Percentiles rank a stretch among this genome's conserved stretches.
These are phyloP conservation scores for Aspergillus texensis DNA, from an alignment of 2,329 filamentous ascomycete species.

Conservation along the genomic window DNA sequence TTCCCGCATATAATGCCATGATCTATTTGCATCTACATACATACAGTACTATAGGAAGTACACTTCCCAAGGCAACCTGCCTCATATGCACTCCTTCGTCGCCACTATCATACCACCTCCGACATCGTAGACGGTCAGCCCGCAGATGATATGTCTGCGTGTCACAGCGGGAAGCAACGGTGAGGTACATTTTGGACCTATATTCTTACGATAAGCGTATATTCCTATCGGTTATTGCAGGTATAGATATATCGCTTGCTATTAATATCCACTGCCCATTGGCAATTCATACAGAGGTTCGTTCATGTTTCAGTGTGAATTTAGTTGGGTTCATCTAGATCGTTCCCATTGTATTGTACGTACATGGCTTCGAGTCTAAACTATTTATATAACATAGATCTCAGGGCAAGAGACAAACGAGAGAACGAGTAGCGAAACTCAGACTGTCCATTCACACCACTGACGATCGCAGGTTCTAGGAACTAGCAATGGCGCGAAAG, in stretches of 20 bases:
- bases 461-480: not conserved
- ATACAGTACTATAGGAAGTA: not conserved
- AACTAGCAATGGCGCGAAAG: not conserved
- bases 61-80: slow-evolving; percentile 1
- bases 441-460: not conserved
- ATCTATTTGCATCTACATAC: not conserved
- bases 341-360: not conserved
- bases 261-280: not conserved
- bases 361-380: not conserved
- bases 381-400: not conserved
- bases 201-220: not conserved
- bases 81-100: not conserved
- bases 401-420: not conserved
- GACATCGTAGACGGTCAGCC: not conserved
- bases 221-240: not conserved
- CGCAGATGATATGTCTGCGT: slow-evolving; percentile 9
- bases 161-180: slow-evolving; percentile 7
- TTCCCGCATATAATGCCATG: not conserved
- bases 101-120: slow-evolving; percentile 3
- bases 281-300: not conserved
- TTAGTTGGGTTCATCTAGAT: not conserved
- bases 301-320: not conserved
- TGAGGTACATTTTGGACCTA: slow-evolving; percentile 5
- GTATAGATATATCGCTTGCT: not conserved
- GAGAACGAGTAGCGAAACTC: not conserved